phyloP scores from a whole-genome alignment of 2,329 filamentous ascomycete species.

The Pezizomycotina sp. region DNA sequence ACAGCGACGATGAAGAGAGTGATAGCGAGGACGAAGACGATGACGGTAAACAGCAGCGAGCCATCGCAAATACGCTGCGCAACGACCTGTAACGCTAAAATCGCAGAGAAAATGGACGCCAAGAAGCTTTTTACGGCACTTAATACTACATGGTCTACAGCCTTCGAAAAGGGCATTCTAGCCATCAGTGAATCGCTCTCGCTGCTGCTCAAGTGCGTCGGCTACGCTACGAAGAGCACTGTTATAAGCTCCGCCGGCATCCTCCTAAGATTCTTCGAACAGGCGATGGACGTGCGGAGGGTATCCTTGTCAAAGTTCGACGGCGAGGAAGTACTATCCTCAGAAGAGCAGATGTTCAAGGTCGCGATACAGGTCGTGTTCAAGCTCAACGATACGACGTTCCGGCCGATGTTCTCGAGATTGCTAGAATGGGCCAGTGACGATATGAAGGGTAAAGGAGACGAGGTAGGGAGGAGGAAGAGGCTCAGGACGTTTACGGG shows the following conservation, averaged over 20 bases:
- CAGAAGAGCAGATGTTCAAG: conserved; percentile 51
- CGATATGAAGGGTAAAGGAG: conserved; percentile 20
- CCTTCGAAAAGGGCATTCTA: conserved; percentile 14
- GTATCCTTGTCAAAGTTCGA: conserved; percentile 32
- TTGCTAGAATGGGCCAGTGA: conserved; percentile 60
- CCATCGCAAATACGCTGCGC: conserved; percentile 12
- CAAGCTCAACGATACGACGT: conserved; percentile 87
- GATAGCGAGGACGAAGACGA: conserved; percentile 6
- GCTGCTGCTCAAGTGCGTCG: conserved; percentile 58
- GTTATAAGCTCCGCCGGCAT: conserved; percentile 58
- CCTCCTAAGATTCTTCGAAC: conserved; percentile 49
- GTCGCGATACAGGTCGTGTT: conserved; percentile 78
- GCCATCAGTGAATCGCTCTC: conserved; percentile 45
- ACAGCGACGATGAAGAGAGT: conserved; percentile 5
- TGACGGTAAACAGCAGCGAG: conserved; percentile 17
- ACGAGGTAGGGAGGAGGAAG: conserved; percentile 39
- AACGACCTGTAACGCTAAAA: conserved; percentile 23
- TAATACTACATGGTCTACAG: conserved; percentile 20
- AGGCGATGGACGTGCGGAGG: conserved; percentile 48
- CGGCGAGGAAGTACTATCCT: conserved; percentile 36
- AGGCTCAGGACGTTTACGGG: conserved; percentile 50
- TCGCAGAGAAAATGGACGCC: conserved; percentile 62
- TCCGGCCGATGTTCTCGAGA: conserved; percentile 76
- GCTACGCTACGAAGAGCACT: conserved; percentile 52
- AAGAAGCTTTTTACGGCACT: conserved; percentile 27